These are phyloP conservation scores for Neonectria hederae DNA, from an alignment of 2,329 filamentous ascomycete species.

Conservation along the genomic window DNA sequence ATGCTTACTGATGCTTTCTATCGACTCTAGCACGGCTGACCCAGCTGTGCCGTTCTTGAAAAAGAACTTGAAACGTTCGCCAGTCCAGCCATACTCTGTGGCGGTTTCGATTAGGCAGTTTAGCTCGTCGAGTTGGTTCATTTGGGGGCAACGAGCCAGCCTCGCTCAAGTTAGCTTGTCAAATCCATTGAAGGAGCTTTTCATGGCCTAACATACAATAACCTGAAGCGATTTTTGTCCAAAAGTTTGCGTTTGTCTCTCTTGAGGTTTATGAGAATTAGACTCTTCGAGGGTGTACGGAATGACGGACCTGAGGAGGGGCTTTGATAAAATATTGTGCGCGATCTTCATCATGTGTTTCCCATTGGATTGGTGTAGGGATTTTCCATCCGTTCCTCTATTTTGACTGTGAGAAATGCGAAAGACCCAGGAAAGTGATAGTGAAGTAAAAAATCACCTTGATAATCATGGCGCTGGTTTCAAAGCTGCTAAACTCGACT, in stretches of 20 bases:
- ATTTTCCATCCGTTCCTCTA: conserved; percentile 1
- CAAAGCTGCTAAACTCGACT: background rate
- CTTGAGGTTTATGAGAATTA: background rate
- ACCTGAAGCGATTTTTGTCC: background rate
- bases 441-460: background rate
- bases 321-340: background rate
- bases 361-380: background rate
- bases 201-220: background rate
- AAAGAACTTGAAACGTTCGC: conserved; percentile 1
- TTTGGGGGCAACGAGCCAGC: background rate
- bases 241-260: background rate
- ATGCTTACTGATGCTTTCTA: background rate
- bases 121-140: background rate
- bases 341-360: background rate
- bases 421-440: background rate
- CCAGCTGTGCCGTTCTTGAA: background rate
- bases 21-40: background rate
- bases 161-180: background rate
- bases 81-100: background rate
- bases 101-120: background rate
- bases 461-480: background rate
- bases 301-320: background rate
- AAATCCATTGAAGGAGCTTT: background rate
- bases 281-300: too few relatives aligned
- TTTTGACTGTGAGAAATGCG: background rate